These are phyloP conservation scores for Lophiostoma macrostomum DNA, from an alignment of 495 filamentous ascomycete species.

Conservation along the genomic window DNA sequence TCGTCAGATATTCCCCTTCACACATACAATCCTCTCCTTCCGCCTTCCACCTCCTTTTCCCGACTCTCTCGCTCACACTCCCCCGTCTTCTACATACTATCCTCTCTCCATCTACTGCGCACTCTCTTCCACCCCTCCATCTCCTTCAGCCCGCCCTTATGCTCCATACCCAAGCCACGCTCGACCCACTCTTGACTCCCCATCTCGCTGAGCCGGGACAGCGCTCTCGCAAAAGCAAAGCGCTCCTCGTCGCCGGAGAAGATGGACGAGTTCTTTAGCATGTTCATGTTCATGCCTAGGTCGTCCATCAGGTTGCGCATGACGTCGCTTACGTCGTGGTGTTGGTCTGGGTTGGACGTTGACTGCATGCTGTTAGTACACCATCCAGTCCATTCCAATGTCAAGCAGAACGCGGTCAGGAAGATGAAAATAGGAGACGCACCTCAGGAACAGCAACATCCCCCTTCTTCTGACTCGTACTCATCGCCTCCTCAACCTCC, in stretches of 20 bases:
- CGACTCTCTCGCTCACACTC: neutral
- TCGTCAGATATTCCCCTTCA: no score
- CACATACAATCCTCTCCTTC: neutral
- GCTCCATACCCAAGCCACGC: constrained; percentile 61
- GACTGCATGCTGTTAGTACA: constrained; percentile 36
- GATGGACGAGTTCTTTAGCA: constrained; percentile 79
- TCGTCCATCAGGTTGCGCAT: constrained; percentile 96
- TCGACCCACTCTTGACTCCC: constrained; percentile 93
- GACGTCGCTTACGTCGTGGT: constrained; percentile 66
- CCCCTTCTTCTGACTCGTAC: no score
- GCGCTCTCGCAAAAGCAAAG: constrained; percentile 89
- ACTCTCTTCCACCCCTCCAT: constrained; percentile 45
- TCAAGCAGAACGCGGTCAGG: constrained; percentile 61
- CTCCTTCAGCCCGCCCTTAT: constrained; percentile 41
- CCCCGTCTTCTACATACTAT: constrained; percentile 32
- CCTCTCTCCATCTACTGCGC: constrained; percentile 41
- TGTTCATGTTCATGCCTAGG: constrained; percentile 77
- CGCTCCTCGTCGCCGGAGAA: constrained; percentile 96
- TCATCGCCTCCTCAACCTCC: no score
- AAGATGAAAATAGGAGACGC: neutral
- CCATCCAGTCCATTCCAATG: constrained; percentile 62
- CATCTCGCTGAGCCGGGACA: constrained; percentile 87
- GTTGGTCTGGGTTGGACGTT: constrained; percentile 47
- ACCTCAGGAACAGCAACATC: neutral
- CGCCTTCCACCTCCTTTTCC: neutral